phyloP scores from a whole-genome alignment of 371 early-diverging fungal genomes.

The Rhizopus sp. region DNA sequence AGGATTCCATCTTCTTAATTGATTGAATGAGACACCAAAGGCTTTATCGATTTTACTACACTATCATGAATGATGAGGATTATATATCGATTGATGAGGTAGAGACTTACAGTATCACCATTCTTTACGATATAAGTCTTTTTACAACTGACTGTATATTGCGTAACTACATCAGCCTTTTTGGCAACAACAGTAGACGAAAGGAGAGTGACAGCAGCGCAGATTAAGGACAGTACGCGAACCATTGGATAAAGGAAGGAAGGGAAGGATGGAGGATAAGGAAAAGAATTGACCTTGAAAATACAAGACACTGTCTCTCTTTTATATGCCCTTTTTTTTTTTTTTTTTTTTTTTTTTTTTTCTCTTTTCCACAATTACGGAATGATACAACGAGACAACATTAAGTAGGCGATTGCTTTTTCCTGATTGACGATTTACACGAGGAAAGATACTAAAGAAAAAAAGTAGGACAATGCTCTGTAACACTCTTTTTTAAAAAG shows the following conservation, averaged over 20 bases:
- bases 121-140: constrained; percentile 28
- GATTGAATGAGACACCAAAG: constrained; percentile 17
- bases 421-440: not conserved
- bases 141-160: constrained; percentile 24
- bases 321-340: no score
- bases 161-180: not conserved
- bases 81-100: no score
- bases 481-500: not conserved
- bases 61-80: constrained; percentile 3
- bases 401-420: no score
- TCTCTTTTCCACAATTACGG: no score
- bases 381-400: no score
- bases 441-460: constrained; percentile 2
- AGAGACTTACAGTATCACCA: constrained; percentile 26
- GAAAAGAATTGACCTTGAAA: not conserved
- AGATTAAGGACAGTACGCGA: constrained; percentile 12
- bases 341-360: no score
- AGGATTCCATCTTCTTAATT: constrained; percentile 31
- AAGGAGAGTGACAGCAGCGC: constrained; percentile 14
- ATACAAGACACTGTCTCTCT: no score
- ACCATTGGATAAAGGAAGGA: constrained; percentile 14
- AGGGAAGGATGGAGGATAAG: not conserved
- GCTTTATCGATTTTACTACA: constrained; percentile 26
- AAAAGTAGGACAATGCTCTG: not conserved
- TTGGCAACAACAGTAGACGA: constrained; percentile 15